Percentiles rank a stretch among this genome's conserved stretches.
phyloP scores from a whole-genome alignment of 208 protist species.

The Trypanosoma melophagium region DNA sequence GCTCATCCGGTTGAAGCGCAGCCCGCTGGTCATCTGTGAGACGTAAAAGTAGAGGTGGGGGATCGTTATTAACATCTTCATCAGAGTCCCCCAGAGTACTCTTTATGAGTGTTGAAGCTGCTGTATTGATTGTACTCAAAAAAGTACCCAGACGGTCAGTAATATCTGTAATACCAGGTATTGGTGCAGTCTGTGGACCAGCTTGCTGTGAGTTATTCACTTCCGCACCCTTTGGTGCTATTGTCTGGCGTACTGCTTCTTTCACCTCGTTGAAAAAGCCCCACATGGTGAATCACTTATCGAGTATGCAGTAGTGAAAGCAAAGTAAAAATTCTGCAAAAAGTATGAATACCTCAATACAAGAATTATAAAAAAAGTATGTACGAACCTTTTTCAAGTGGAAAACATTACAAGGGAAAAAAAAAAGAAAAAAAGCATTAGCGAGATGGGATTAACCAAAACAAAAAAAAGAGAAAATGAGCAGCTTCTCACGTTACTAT shows the following conservation, averaged over 20 bases:
- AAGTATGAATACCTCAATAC: neutral
- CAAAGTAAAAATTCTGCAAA: too few relatives aligned
- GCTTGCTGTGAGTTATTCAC: neutral
- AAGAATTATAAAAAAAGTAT: neutral
- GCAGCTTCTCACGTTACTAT: neutral
- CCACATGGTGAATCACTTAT: slow-evolving; percentile 15
- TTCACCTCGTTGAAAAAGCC: slow-evolving; percentile 15
- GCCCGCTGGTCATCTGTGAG: slow-evolving; percentile 29
- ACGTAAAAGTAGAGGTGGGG: slow-evolving; percentile 34
- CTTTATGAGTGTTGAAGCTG: slow-evolving; percentile 31
- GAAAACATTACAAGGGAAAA: neutral
- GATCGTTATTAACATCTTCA: slow-evolving; percentile 23
- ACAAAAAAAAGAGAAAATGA: neutral
- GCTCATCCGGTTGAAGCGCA: slow-evolving; percentile 29
- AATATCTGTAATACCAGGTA: slow-evolving; percentile 19
- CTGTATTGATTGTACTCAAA: slow-evolving; percentile 43
- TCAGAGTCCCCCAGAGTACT: slow-evolving; percentile 27
- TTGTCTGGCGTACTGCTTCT: neutral
- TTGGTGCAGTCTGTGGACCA: neutral
- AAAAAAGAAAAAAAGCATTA: neutral
- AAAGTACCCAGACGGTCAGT: slow-evolving; percentile 11
- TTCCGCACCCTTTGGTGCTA: neutral
- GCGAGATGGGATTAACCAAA: neutral
- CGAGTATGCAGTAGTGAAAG: too few relatives aligned
- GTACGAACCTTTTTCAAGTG: neutral